Evolutionary conservation across 2,329 filamentous ascomycete species (phyloP).

Genomic region (Sporothrix curviconia): DNA sequence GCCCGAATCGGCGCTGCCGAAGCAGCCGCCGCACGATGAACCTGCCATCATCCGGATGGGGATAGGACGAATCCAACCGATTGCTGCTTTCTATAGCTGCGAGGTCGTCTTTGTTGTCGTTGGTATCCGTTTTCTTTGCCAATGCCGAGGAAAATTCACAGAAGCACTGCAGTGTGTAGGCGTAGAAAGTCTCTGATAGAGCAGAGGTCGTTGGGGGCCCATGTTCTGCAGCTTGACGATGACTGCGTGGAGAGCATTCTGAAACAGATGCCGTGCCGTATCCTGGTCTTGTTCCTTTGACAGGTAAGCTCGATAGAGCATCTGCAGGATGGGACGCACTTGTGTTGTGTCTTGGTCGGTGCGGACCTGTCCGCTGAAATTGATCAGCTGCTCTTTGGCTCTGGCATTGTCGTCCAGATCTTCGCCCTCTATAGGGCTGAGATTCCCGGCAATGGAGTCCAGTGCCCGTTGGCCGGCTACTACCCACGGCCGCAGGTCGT

Average conservation of each 20-base stretch:
- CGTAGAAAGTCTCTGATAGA: not conserved
- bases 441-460: too few relatives aligned
- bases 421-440: not conserved
- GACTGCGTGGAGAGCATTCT: not conserved
- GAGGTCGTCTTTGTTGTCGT: not conserved
- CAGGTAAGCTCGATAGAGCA: not conserved
- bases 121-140: not conserved
- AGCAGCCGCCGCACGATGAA: not conserved
- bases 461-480: not conserved
- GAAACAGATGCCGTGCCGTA: not conserved
- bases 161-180: not conserved
- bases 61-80: not conserved
- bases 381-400: not conserved
- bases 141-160: not conserved
- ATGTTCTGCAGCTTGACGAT: not conserved
- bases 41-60: not conserved
- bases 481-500: not conserved
- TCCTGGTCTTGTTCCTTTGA: not conserved
- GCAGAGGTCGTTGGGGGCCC: not conserved
- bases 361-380: not conserved
- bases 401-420: not conserved
- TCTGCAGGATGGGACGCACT: not conserved
- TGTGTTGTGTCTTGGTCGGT: constrained; percentile 9
- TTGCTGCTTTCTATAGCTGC: not conserved
- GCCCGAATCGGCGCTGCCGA: not conserved